phyloP scores from a whole-genome alignment of 495 filamentous ascomycete species.

The Mycothermus thermophilus region DNA sequence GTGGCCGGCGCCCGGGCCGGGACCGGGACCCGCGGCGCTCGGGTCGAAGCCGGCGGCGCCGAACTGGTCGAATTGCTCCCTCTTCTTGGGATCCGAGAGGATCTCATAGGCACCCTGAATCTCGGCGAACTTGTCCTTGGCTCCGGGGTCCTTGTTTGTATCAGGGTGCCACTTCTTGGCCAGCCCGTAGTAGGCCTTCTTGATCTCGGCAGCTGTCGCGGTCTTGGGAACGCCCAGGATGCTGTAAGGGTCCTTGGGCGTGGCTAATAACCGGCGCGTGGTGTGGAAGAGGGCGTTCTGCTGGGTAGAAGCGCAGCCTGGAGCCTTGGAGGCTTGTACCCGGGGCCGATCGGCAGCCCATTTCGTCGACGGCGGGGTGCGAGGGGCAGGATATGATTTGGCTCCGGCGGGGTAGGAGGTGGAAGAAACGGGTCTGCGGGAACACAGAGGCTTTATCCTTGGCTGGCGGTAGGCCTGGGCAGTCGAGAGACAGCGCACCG shows the following conservation, averaged over 20 bases:
- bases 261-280: slow-evolving; percentile 43
- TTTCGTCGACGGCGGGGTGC: no score
- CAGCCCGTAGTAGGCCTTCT: slow-evolving; percentile 94
- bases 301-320: background rate
- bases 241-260: slow-evolving; percentile 68
- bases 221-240: slow-evolving; percentile 69
- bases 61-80: slow-evolving; percentile 77
- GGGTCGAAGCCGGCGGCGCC: slow-evolving; percentile 83
- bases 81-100: slow-evolving; percentile 81
- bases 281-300: slow-evolving; percentile 47
- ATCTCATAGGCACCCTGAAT: slow-evolving; percentile 88
- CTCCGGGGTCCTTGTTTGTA: slow-evolving; percentile 83
- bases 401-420: slow-evolving; percentile 10
- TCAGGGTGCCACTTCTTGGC: slow-evolving; percentile 99
- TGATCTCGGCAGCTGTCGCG: slow-evolving; percentile 78
- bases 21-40: slow-evolving; percentile 46
- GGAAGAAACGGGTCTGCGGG: slow-evolving; percentile 1
- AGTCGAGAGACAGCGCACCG: slow-evolving; percentile 35
- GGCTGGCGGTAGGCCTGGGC: slow-evolving; percentile 34
- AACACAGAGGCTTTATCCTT: slow-evolving; percentile 21
- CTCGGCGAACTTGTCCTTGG: slow-evolving; percentile 88
- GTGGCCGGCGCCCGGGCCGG: slow-evolving; percentile 50
- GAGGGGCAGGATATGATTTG: no score
- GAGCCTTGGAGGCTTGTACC: background rate
- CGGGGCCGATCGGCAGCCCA: no score